These are phyloP conservation scores for Pseudomassariella vexata DNA, from an alignment of 2,329 filamentous ascomycete genomes.

Conservation along the genomic window DNA sequence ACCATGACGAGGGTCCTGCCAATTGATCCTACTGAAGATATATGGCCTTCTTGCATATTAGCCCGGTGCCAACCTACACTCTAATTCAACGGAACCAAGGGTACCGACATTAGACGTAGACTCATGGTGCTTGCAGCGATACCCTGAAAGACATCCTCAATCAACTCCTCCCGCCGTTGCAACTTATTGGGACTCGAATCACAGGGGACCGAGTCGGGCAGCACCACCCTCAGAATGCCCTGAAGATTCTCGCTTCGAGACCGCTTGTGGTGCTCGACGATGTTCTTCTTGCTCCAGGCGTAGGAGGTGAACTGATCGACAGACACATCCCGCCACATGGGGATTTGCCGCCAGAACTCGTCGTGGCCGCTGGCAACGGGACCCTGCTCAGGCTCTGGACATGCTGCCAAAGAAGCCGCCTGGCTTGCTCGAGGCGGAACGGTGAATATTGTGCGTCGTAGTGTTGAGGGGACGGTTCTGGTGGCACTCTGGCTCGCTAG, in stretches of 20 bases:
- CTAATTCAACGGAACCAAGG: background rate
- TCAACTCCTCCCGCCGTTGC: constrained; percentile 45
- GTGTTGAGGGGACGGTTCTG: too few species aligned
- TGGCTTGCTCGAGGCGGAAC: background rate
- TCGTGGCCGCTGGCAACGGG: constrained; percentile 11
- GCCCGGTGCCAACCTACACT: background rate
- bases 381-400: too few species aligned
- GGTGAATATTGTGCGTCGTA: too few species aligned
- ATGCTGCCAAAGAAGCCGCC: background rate
- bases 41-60: constrained; percentile 39
- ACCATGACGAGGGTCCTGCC: constrained; percentile 51
- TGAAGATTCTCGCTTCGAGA: constrained; percentile 33
- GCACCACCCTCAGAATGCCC: constrained; percentile 40
- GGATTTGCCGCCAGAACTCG: constrained; percentile 46
- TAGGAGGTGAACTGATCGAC: constrained; percentile 45
- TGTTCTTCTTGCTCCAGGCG: constrained; percentile 44
- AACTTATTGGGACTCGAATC: constrained; percentile 22
- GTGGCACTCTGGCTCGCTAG: too few species aligned
- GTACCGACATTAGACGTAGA: constrained; percentile 45
- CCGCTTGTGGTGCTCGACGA: constrained; percentile 32
- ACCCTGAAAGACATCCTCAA: constrained; percentile 46
- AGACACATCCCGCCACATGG: constrained; percentile 42
- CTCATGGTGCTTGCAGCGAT: constrained; percentile 53
- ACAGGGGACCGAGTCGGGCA: constrained; percentile 45
- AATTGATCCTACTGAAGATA: constrained; percentile 52